phyloP scores from a whole-genome alignment of 345 rosid species.

The Durio zibethinus region DNA sequence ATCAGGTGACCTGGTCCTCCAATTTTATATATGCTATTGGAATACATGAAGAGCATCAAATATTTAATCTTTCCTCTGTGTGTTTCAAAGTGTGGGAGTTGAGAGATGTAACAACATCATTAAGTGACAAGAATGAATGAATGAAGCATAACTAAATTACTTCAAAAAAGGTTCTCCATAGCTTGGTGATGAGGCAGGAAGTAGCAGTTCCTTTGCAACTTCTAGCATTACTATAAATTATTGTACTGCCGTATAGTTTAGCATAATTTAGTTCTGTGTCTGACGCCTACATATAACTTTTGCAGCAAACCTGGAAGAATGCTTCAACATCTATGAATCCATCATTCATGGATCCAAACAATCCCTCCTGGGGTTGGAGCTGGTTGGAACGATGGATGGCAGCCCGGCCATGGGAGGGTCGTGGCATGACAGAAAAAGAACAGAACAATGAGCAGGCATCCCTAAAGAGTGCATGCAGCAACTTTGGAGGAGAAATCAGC shows the following conservation, averaged over 20 bases:
- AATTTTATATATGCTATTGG: neutral
- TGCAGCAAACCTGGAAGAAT: slow-evolving; percentile 87
- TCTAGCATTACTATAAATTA: neutral
- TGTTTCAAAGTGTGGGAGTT: neutral
- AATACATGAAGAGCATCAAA: neutral
- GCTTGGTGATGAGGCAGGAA: neutral
- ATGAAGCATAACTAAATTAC: neutral
- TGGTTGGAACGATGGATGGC: slow-evolving; percentile 99
- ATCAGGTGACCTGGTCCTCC: slow-evolving; percentile 58
- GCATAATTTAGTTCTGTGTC: neutral
- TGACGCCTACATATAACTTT: slow-evolving; percentile 11
- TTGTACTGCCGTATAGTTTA: neutral
- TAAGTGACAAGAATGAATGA: neutral
- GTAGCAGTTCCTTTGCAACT: neutral
- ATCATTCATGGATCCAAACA: slow-evolving; percentile 77
- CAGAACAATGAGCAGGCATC: slow-evolving; percentile 45
- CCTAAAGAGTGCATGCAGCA: slow-evolving; percentile 41
- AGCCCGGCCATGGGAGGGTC: slow-evolving; percentile 72
- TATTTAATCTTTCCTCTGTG: neutral
- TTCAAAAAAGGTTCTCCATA: neutral
- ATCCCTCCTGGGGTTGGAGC: slow-evolving; percentile 98
- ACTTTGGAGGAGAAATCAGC: slow-evolving; percentile 54
- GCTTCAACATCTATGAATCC: slow-evolving; percentile 52
- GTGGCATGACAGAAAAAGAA: slow-evolving; percentile 54
- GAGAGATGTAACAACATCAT: neutral